Percentiles rank a stretch among this genome's conserved stretches.
phyloP scores from a whole-genome alignment of 1,284 basidiomycete species.

The Rhodotorula sp. region DNA sequence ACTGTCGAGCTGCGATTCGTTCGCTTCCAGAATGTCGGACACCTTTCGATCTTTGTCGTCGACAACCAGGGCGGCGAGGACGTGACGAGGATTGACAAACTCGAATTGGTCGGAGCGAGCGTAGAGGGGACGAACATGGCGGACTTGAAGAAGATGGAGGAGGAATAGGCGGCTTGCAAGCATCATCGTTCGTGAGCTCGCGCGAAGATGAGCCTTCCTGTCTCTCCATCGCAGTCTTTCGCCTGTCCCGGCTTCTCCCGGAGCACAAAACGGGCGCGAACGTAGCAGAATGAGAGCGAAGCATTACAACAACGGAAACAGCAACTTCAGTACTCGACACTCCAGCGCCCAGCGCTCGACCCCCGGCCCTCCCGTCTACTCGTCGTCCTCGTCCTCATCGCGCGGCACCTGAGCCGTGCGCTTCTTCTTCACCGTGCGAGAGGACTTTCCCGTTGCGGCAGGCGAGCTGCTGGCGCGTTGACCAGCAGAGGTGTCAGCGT shows the following conservation, averaged over 20 bases:
- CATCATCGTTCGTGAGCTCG: background rate
- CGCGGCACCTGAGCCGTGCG: background rate
- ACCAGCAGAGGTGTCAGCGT: background rate
- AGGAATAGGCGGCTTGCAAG: conserved; percentile 16
- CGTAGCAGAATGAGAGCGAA: background rate
- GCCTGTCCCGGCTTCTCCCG: too few species aligned
- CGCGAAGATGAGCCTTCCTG: too few species aligned
- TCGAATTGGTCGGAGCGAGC: conserved; percentile 41
- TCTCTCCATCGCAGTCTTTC: too few species aligned
- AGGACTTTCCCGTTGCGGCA: background rate
- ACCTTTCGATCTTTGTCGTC: conserved; percentile 41
- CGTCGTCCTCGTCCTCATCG: conserved; percentile 2
- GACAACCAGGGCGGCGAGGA: conserved; percentile 43
- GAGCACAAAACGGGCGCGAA: too few species aligned
- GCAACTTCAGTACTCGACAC: background rate
- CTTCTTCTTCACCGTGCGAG: background rate
- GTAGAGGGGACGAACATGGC: conserved; percentile 39
- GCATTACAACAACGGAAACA: background rate
- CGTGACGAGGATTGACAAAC: conserved; percentile 40
- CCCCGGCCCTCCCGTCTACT: background rate
- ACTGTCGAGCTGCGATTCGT: conserved; percentile 41
- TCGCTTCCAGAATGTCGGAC: conserved; percentile 41
- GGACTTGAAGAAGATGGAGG: conserved; percentile 30
- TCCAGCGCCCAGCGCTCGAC: too few species aligned
- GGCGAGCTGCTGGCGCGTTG: background rate